Evolutionary conservation across 257 asterid species (phyloP), one percentile per base, ranked within the genome.

Genomic region (Gentiana dahurica): DNA sequence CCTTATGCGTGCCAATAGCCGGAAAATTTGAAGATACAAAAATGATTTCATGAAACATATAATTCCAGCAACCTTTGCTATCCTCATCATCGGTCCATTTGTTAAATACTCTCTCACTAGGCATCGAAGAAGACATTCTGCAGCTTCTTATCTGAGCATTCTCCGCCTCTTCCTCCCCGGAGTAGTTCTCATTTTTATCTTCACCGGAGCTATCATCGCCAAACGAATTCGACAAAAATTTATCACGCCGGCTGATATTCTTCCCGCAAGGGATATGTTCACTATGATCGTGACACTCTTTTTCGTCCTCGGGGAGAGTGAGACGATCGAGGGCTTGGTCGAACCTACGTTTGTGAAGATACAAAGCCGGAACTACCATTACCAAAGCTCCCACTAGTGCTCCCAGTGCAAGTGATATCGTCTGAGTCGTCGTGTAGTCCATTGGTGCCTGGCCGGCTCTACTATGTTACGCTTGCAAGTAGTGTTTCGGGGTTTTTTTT

Each of bases 301-400:
- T 81, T 5, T 60, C 84, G 61, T 47, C 44, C 45, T 34, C 57
- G 34, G 35, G 2, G 54, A 8, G 6, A 33, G 36, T 63, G 65
- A 90, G 86, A 53, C 85, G 91, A 71, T 84, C 91, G 75, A 90
- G 85, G 71, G 82, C 91, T 69, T 90, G 85, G 52, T 81, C 88
- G 77, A 86, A 89, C 79, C 89, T 90, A 77, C 95, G 95, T 49
- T 73, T 90, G 79, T 86, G 95, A 77, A 86, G 62, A 72, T 65
- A 90, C 85, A 90, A 80, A 49, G 95, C 94, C 71, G 97, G 84
- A 51, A 90, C 66, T 46, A 94, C 95, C 95, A 86, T 84, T 0
- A 82, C 87, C 52, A 95, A 90, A 51, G 95, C 97, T 54, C 97
- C 97, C 70, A 86, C 82, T 10, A 90, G 54, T 10, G 97, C 95